Evolutionary conservation across 495 filamentous ascomycete species (phyloP), one percentile per base, ranked within the genome.

Genomic region (Venustampulla echinocandica): DNA sequence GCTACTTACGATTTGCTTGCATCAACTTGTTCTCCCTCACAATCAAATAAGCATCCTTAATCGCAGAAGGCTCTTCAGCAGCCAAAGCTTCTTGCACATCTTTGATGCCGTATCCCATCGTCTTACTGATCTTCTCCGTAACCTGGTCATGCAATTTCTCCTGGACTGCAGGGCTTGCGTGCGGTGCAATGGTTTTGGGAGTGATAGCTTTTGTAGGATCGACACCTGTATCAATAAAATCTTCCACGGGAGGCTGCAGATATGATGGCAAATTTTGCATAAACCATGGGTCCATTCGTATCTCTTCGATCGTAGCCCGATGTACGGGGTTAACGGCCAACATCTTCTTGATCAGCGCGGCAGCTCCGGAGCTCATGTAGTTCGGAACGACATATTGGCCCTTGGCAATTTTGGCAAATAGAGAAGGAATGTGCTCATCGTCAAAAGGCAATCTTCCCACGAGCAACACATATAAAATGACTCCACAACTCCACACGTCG

Each of bases 401-500:
- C 22, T 85, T 80, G n/a, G 82, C 79, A 47, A 90, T 90, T 69
- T 90, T 90, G 65, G 84, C 85, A 65, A 90, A 90, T 10, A 90
- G 66, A 18, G 84, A 78, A 1, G 85, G 85, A 44, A 90, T 90
- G 59, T 95, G 94, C 50, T 98, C 92, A 61, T 98, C 93, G 64
- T 98, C 93, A 59, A 98, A 98, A 9, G 92, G 92, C 21, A 98
- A 70, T 28, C 89, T 74, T 41, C 92, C 92, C 36, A 90, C 87
- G 20, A 98, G 73, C 54, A 98, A 69, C 44, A 98, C 92, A 60
- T 97, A 98, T 42, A 98, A 74, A 54, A 98, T 98, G 54, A 98
- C 93, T 57, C 92, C 92, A 59, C 90, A 97, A 66, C 92, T 97
- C 92, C 92, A 98, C 7, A 98, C 93, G 63, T 98, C 92, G 35